Evolutionary conservation across 768 basidiomycete genomes (phyloP).

Genomic region (Fistulinella prunicolor): DNA sequence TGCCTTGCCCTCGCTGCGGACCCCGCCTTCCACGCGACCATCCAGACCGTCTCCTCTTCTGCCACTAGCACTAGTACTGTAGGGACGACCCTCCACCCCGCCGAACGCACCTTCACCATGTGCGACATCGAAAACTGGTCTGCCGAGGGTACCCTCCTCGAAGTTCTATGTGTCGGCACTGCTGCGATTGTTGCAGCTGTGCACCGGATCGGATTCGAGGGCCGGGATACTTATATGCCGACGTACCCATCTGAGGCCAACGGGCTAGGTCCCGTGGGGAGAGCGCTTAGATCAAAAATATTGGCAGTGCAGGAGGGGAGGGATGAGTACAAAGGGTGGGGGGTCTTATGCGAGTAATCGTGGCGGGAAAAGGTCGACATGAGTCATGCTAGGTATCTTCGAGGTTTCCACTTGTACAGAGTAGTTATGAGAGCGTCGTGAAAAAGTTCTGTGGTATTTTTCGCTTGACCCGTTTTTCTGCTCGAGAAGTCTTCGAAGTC

Average conservation of each 20-base stretch:
- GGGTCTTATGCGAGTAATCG: constrained; percentile 35
- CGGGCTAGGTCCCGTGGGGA: constrained; percentile 56
- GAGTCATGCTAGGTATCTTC: no score
- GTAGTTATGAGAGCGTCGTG: no score
- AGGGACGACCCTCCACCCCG: constrained; percentile 38
- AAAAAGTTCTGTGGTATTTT: no score
- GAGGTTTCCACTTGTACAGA: no score
- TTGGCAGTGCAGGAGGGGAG: constrained; percentile 74
- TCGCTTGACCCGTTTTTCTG: no score
- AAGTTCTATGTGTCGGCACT: constrained; percentile 84
- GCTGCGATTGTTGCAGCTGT: constrained; percentile 76
- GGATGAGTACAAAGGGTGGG: constrained; percentile 62
- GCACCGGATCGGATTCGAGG: constrained; percentile 70
- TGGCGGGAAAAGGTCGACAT: no score
- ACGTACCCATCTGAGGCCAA: constrained; percentile 38
- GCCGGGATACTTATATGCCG: constrained; percentile 60
- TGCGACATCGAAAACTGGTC: constrained; percentile 53
- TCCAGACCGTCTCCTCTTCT: no score
- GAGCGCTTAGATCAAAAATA: constrained; percentile 68
- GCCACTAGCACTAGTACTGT: background rate
- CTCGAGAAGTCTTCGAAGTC: no score
- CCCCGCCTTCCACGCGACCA: constrained; percentile 43
- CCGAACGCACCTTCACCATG: constrained; percentile 64
- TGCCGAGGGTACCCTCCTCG: constrained; percentile 63
- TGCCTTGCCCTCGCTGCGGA: constrained; percentile 68